Evolutionary conservation across 331 rosid species (phyloP), one percentile per base, ranked within the genome.

Genomic region (Phaseolus coccineus): DNA sequence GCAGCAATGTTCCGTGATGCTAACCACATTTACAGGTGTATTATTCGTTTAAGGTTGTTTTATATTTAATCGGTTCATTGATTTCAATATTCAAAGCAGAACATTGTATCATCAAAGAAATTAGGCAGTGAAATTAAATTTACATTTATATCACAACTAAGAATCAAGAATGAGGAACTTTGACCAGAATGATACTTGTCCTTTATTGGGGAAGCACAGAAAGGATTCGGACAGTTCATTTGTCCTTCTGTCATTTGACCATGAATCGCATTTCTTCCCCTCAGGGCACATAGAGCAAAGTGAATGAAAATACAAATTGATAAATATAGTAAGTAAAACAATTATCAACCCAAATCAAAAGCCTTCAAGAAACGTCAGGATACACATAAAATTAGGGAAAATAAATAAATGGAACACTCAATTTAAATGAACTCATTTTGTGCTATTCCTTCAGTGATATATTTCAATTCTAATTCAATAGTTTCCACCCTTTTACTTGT

Each of bases 331-430:
- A 47, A 71, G 76, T 55, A 52, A 83, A 83, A 80, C 70, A 78
- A 73, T 12, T 62, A 83, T 56, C 81, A 88, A 79, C 90, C 84
- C 85, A 78, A 62, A 80, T 81, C 81, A 83, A 77, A 76, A 81
- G 76, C 81, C 84, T 82, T 53, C 76, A 63, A 86, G 81, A 79
- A 84, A 80, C 7, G 33, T 78, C 53, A 51, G 76, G 78, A 69
- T 80, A 68, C 85, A 87, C 74, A 47, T 74, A 80, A 80, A 52
- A 67, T 66, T 30, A 76, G 55, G 69, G 42, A 19, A 83, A 52
- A 83, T 56, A 77, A 88, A 87, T 67, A 76, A 82, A 71, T 57
- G 70, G 70, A 81, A 80, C 87, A 83, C 88, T 85, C 90, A 59
- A 77, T 69, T 77, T 67, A 83, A 59, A 76, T 51, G 73, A 63